phyloP scores from a whole-genome alignment of 257 asterid species.

The Linderniella brevidens region DNA sequence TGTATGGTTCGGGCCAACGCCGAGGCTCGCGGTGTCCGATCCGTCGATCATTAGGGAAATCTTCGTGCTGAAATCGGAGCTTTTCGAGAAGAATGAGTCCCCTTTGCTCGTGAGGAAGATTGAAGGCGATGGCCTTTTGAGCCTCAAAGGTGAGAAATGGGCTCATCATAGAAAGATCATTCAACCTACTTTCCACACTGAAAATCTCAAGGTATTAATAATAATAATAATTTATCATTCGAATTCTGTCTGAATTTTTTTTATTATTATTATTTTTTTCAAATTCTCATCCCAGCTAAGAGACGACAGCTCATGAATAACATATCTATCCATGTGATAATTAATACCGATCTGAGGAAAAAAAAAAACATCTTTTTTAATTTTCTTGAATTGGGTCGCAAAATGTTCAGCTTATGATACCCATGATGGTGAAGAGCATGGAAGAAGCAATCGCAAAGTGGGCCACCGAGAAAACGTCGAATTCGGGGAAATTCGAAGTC shows the following conservation, averaged over 20 bases:
- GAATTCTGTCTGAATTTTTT: not conserved
- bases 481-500: constrained; percentile 37
- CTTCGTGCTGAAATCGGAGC: constrained; percentile 49
- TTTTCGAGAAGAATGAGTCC: constrained; percentile 65
- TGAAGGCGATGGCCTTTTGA: constrained; percentile 80
- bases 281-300: constrained; percentile 1
- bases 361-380: not conserved
- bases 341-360: too few relatives aligned
- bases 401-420: constrained; percentile 62
- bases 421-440: constrained; percentile 54
- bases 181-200: constrained; percentile 64
- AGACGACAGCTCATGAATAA: not conserved
- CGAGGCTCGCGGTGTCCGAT: constrained; percentile 61
- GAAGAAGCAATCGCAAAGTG: constrained; percentile 38
- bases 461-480: constrained; percentile 36
- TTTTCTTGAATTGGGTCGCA: too few relatives aligned
- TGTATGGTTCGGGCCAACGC: constrained; percentile 79
- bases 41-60: constrained; percentile 59
- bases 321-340: constrained; percentile 4
- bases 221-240: not conserved
- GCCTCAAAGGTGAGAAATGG: constrained; percentile 83
- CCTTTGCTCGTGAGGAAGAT: constrained; percentile 64
- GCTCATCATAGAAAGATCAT: constrained; percentile 78
- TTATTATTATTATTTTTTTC: not conserved
- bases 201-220: constrained; percentile 67